These are phyloP conservation scores for Lentinus tigrinus DNA, from an alignment of 768 basidiomycete genomes.

Conservation along the genomic window DNA sequence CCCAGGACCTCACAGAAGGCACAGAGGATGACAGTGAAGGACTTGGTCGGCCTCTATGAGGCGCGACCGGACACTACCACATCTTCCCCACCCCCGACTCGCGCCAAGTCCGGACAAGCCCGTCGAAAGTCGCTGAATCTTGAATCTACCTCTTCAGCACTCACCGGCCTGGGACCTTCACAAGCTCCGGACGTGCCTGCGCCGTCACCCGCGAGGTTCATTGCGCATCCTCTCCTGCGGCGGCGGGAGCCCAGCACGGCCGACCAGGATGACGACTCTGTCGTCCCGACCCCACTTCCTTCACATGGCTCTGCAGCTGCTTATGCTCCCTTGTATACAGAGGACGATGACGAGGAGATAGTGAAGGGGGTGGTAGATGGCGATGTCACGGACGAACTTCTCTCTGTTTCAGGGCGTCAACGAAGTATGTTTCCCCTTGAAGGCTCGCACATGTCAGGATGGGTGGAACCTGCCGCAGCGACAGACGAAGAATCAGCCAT, in stretches of 20 bases:
- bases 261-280: constrained; percentile 17
- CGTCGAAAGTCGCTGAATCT: neutral
- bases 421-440: neutral
- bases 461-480: neutral
- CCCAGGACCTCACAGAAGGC: neutral
- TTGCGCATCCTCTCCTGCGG: constrained; percentile 23
- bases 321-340: neutral
- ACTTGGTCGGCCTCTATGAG: constrained; percentile 29
- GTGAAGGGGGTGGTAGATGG: constrained; percentile 3
- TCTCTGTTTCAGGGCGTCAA: neutral
- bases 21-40: constrained; percentile 30
- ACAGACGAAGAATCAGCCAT: neutral
- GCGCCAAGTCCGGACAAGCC: neutral
- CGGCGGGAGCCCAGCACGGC: constrained; percentile 16
- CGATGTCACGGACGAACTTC: constrained; percentile 18
- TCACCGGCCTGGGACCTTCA: neutral
- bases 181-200: neutral
- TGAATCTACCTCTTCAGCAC: neutral
- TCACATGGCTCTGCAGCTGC: neutral
- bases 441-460: neutral
- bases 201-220: constrained; percentile 7
- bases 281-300: constrained; percentile 9
- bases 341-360: neutral
- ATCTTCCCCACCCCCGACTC: neutral
- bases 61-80: constrained; percentile 1